Evolutionary conservation across 2,329 filamentous ascomycete species (phyloP).

Genomic region (Apiospora hydei): DNA sequence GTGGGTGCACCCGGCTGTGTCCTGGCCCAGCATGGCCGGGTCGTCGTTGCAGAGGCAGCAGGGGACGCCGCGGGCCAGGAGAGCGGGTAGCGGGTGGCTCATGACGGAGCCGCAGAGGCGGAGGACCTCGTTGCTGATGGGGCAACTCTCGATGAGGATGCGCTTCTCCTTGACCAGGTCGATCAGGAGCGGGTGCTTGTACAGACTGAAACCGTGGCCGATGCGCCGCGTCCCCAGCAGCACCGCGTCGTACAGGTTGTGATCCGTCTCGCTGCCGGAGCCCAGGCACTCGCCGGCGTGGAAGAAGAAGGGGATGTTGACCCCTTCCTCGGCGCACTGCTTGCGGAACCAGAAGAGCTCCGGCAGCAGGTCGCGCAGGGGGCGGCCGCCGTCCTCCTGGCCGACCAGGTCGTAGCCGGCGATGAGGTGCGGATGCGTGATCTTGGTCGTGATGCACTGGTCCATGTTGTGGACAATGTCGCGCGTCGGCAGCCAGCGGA

Average conservation of each 20-base stretch:
- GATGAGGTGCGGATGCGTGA: slow-evolving; percentile 79
- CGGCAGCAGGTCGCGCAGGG: slow-evolving; percentile 79
- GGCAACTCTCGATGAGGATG: slow-evolving; percentile 89
- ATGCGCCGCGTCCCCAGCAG: slow-evolving; percentile 79
- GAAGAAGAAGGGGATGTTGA: slow-evolving; percentile 94
- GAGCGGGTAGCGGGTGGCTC: slow-evolving; percentile 80
- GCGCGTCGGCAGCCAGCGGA: slow-evolving; percentile 70
- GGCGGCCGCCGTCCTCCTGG: slow-evolving; percentile 81
- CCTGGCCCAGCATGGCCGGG: slow-evolving; percentile 86
- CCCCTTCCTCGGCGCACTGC: slow-evolving; percentile 76
- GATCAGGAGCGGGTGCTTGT: slow-evolving; percentile 88
- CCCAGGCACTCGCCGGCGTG: slow-evolving; percentile 91
- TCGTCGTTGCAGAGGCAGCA: slow-evolving; percentile 91
- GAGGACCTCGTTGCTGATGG: slow-evolving; percentile 88
- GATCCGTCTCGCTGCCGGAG: slow-evolving; percentile 76
- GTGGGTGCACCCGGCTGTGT: slow-evolving; percentile 81
- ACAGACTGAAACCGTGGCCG: slow-evolving; percentile 86
- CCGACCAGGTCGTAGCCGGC: slow-evolving; percentile 91
- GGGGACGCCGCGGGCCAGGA: slow-evolving; percentile 83
- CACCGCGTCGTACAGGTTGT: slow-evolving; percentile 82
- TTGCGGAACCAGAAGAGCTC: slow-evolving; percentile 95
- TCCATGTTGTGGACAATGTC: slow-evolving; percentile 83
- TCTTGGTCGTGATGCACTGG: slow-evolving; percentile 82
- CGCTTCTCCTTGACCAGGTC: slow-evolving; percentile 89
- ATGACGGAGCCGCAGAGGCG: slow-evolving; percentile 79